Base-by-base conservation (phyloP, 2,329 filamentous ascomycete genomes). In the Penicillium sumatraense region DNA sequence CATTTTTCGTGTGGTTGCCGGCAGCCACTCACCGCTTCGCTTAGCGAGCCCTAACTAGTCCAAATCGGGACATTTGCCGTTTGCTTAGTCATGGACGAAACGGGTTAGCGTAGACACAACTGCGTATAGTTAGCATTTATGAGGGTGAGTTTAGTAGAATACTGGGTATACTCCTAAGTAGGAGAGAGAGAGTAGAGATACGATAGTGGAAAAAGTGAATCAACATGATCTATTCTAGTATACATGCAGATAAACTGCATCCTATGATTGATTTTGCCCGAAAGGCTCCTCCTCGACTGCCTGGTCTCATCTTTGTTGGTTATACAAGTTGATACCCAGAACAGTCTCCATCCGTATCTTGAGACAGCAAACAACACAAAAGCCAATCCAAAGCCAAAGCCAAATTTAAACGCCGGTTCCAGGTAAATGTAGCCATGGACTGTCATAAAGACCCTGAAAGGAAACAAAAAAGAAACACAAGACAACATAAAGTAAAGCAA, bases 1-100 rank as follows among this genome's bases (percentile, higher is more conserved):
- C 67, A 71, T 74, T 72, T 77, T 75, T 72, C 71, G 72, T 77
- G 74, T 75, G 73, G 73, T 70, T 68, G 67, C 69, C 67, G 65
- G 63, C 66, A 63, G 68, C 65, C 61, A 62, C 68, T 67, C 68
- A 71, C 66, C 68, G 70, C 67, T 70, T 76, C 73, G 74, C 74
- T 77, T 76, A 77, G 73, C 73, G 71, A 75, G 70, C 73, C 70
- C 72, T 75, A 75, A 68, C 65, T 66, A 70, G 54, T 57, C 69
- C 64, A 18, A 35, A 66, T 68, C 42, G 45, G 65, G 69, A 63
- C 63, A 62, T 57, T 59, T 59, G 56, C 56, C 57, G 53, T 33
- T 45, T 20, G 48, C 26, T 61, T 63, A 49, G 57, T 24, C 58
- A 49, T 38, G 16, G n/a, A n/a, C n/a, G n/a, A n/a, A n/a, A n/a